These are phyloP conservation scores for Hamiltosporidium magnivora DNA, from an alignment of 371 early-diverging fungal species.

Conservation along the genomic window DNA sequence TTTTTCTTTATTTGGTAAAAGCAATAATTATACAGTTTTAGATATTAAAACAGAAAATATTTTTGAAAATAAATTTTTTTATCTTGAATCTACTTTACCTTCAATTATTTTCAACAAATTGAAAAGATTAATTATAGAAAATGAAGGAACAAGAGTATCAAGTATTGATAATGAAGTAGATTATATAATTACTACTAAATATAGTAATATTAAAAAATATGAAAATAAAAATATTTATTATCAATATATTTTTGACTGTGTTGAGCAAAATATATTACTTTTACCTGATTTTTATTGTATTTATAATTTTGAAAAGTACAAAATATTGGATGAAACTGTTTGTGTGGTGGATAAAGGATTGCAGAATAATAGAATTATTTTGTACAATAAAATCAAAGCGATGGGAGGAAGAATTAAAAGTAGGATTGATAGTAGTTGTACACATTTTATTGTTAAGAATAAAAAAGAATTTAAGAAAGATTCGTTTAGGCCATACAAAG, in stretches of 20 bases:
- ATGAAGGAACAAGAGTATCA: conserved; percentile 51
- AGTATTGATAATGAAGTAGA: conserved; percentile 21
- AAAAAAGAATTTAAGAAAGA: conserved; percentile 16
- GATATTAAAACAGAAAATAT: conserved; percentile 14
- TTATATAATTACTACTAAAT: conserved; percentile 26
- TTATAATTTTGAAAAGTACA: not conserved
- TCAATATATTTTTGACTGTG: conserved; percentile 55
- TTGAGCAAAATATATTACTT: conserved; percentile 37
- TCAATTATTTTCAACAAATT: conserved; percentile 36
- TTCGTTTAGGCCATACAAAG: conserved; percentile 10
- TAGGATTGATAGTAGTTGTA: conserved; percentile 12
- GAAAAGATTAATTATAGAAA: conserved; percentile 41
- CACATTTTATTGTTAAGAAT: conserved; percentile 37
- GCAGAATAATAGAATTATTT: not conserved
- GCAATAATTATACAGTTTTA: not conserved
- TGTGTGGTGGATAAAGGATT: conserved; percentile 15
- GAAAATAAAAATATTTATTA: conserved; percentile 39
- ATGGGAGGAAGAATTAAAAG: conserved; percentile 20
- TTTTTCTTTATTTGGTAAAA: not conserved
- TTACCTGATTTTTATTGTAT: conserved; percentile 36
- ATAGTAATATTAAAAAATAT: conserved; percentile 3
- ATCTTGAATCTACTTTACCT: conserved; percentile 29
- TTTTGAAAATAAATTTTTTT: conserved; percentile 51
- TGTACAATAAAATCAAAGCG: conserved; percentile 37
- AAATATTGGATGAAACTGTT: conserved; percentile 24